Base-by-base conservation (phyloP, 1,284 basidiomycete genomes). In the Mycosarcoma mackinlayi region DNA sequence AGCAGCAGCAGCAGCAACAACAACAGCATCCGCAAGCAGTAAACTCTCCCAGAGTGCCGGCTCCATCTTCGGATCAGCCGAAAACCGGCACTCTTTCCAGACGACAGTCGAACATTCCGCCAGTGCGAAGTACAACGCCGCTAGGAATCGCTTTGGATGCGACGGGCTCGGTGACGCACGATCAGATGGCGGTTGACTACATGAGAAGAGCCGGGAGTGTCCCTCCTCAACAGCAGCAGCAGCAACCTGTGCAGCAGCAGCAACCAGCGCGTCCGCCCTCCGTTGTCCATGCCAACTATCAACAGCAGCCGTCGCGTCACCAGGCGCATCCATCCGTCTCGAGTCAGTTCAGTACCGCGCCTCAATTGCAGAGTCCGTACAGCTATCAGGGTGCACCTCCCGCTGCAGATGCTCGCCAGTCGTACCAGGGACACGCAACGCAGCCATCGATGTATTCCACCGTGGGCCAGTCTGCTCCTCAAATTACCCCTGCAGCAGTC, bases 81-180 rank as follows among this genome's bases (percentile, higher is more conserved):
- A 46, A 45, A 46, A 46, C 67, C 7, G 73, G 64, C 23, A 66
- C 73, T 27, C 41, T 68, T 9, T 68, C 72, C 1, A 50, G 62
- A 13, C 49, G 54, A 37, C 69, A 72, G 23, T 59, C 69, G 40
- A 46, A 60, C 11, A 33, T 73, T 7, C 77, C 77, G 3, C 64
- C 46, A 4, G 28, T 23, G 49, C 79, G 58, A 18, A 83, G 58
- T 71, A 84, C 55, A 57, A 84, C 52, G 69, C 85, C 85, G 30
- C 64, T 92, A 27, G 92, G 92, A 1, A 93, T 94, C 67, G 86
- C 88, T 10, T 85, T 94, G 16, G 91, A 92, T 77, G 88, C 89
- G 2, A 87, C 84, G 52, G 92, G 92, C 8, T 87, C 89, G 14
- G 92, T 94, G 10, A 86, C 89, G 21, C 88, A 90, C 70, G 92